phyloP scores from a whole-genome alignment of 2,329 filamentous ascomycete species.

The Exophiala bonariae region DNA sequence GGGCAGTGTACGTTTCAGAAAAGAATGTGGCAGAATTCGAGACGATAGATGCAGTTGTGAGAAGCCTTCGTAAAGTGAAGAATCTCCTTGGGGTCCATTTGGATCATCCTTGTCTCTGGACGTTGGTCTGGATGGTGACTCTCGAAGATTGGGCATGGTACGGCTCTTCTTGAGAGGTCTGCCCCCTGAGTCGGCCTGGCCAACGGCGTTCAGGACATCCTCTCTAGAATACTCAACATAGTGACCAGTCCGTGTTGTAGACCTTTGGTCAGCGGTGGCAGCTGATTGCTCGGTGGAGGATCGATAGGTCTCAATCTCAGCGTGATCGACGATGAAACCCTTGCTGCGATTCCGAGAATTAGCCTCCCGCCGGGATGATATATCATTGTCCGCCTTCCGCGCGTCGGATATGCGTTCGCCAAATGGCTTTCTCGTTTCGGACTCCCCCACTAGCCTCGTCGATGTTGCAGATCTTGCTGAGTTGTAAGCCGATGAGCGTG shows the following conservation, averaged over 20 bases:
- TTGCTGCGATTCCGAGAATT: slow-evolving; percentile 42
- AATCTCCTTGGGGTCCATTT: slow-evolving; percentile 39
- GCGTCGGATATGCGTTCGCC: slow-evolving; percentile 81
- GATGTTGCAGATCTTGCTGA: slow-evolving; percentile 23
- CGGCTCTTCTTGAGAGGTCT: slow-evolving; percentile 18
- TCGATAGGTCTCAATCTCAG: slow-evolving; percentile 45
- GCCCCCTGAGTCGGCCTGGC: slow-evolving; percentile 21
- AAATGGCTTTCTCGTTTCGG: slow-evolving; percentile 61
- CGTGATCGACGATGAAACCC: slow-evolving; percentile 43
- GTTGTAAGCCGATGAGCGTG: slow-evolving; percentile 26
- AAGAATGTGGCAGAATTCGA: slow-evolving; percentile 77
- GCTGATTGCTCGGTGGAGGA: slow-evolving; percentile 36
- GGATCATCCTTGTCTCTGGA: neutral
- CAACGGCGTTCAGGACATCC: slow-evolving; percentile 50
- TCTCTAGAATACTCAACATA: slow-evolving; percentile 62
- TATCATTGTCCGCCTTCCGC: slow-evolving; percentile 43
- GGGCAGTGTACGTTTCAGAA: slow-evolving; percentile 73
- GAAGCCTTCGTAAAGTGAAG: slow-evolving; percentile 77
- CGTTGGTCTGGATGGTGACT: slow-evolving; percentile 7
- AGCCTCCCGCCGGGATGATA: slow-evolving; percentile 38
- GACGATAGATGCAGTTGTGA: slow-evolving; percentile 81
- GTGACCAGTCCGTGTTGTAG: slow-evolving; percentile 48
- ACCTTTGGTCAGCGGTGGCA: slow-evolving; percentile 35
- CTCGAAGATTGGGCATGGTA: slow-evolving; percentile 12
- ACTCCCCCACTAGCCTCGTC: neutral